Evolutionary conservation across 2,329 filamentous ascomycete genomes (phyloP), one percentile per base, ranked within the genome.

Genomic region (Penicillium psychrosexuale): DNA sequence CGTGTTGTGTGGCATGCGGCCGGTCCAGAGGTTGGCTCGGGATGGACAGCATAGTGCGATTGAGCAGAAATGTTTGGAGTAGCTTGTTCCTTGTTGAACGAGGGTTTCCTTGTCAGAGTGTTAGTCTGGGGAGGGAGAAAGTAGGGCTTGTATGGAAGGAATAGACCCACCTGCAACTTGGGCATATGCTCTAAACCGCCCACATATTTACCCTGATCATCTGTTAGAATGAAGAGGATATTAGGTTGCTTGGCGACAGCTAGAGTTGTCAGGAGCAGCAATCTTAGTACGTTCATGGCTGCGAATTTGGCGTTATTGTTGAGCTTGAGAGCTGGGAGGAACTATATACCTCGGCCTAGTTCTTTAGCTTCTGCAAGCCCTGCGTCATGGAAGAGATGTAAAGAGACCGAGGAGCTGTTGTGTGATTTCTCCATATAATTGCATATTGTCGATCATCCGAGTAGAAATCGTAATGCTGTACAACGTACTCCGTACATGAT

Each of bases 21-120:
- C 86, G 0, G 85, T 87, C 78, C 80, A 83, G 0, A 89, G 71
- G 3, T 79, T 82, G 1, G 84, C 85, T 5, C 86, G 76, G 0
- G 84, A 83, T 0, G 86, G 86, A 60, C 86, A 89, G 69, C 86
- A 89, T 1, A 87, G 69, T 0, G 85, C 79, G 0, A 83, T 82
- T 0, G 85, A 87, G 64, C 67, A 67, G 59, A 82, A 89, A 61
- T 89, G 86, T 12, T 80, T 82, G 36, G 73, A 72, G 61, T 82
- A 88, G 2, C 75, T 76, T 0, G 82, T 85, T 1, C 85, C 86
- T 55, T 83, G 72, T 1, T 84, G 72, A 5, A 77, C 65, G 0
- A 88, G 64, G 56, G 84, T 75, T 61, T 83, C 77, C 59, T 81
- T 22, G 72, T 34, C 3, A 15, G 27, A 5, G 3, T 8, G 3